phyloP scores from a whole-genome alignment of 495 filamentous ascomycete species.

The Hapsidospora chrysogenum region DNA sequence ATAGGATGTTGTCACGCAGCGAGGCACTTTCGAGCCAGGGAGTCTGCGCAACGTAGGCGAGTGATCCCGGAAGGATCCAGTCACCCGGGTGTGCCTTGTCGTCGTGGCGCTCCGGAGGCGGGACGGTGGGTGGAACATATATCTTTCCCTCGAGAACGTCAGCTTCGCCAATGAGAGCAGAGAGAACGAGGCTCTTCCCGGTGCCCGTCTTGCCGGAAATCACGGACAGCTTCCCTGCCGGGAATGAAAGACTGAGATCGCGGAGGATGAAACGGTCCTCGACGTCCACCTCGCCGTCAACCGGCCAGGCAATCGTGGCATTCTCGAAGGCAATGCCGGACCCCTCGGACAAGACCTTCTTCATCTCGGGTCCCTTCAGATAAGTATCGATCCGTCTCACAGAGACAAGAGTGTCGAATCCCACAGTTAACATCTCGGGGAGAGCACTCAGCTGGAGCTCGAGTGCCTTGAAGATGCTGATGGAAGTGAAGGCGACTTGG shows the following conservation, averaged over 20 bases:
- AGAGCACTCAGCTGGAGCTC: constrained; percentile 54
- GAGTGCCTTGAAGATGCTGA: constrained; percentile 55
- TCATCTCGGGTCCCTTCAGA: constrained; percentile 48
- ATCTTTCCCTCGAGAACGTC: constrained; percentile 36
- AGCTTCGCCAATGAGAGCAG: constrained; percentile 48
- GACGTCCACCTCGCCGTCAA: constrained; percentile 32
- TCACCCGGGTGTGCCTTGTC: constrained; percentile 41
- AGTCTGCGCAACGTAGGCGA: constrained; percentile 68
- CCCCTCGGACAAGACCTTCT: constrained; percentile 33
- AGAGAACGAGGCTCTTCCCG: constrained; percentile 49
- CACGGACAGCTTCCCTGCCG: constrained; percentile 49
- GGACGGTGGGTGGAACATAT: constrained; percentile 29
- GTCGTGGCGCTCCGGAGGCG: constrained; percentile 30
- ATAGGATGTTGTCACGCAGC: constrained; percentile 58
- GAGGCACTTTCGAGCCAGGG: constrained; percentile 79
- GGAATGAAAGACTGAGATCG: constrained; percentile 47
- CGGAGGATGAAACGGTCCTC: constrained; percentile 44
- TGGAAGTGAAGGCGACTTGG: constrained; percentile 66
- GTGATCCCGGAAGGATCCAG: constrained; percentile 51
- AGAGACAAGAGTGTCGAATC: constrained; percentile 58
- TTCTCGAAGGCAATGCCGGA: constrained; percentile 47
- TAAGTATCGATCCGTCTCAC: constrained; percentile 58
- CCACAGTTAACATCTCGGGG: constrained; percentile 55
- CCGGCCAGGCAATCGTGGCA: constrained; percentile 64
- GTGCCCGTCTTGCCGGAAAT: constrained; percentile 52